Percentiles rank a stretch among this genome's conserved stretches.
Evolutionary conservation across 768 basidiomycete genomes (phyloP).

Genomic region (Boletus patriciae): DNA sequence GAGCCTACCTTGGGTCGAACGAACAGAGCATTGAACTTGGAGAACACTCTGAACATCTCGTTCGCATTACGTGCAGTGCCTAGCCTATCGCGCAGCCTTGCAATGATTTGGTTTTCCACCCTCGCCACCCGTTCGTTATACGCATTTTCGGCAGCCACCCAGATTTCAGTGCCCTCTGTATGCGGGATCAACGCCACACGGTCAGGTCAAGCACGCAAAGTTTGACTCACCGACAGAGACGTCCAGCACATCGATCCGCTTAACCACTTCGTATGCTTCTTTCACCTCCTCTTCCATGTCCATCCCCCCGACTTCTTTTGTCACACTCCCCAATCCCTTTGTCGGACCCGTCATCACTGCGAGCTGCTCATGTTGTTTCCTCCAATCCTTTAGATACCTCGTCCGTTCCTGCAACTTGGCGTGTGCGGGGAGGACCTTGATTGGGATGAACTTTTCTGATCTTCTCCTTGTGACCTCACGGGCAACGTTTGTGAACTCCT

Average conservation of each 20-base stretch:
- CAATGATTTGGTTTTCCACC: slow-evolving; percentile 98
- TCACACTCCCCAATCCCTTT: slow-evolving; percentile 72
- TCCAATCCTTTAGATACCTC: slow-evolving; percentile 85
- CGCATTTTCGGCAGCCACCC: slow-evolving; percentile 95
- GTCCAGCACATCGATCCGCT: slow-evolving; percentile 94
- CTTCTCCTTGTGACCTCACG: slow-evolving; percentile 91
- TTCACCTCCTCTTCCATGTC: slow-evolving; percentile 99
- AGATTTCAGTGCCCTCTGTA: slow-evolving; percentile 93
- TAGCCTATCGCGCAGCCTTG: slow-evolving; percentile 83
- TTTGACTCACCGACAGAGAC: slow-evolving; percentile 77
- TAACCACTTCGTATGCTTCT: slow-evolving; percentile 95
- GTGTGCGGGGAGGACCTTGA: slow-evolving; percentile 91
- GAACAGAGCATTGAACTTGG: slow-evolving; percentile 96
- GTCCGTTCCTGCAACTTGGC: slow-evolving; percentile 87
- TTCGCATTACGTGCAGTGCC: slow-evolving; percentile 97
- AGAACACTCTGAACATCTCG: slow-evolving; percentile 99
- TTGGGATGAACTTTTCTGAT: slow-evolving; percentile 91
- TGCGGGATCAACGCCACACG: slow-evolving; percentile 1
- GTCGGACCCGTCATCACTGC: slow-evolving; percentile 97
- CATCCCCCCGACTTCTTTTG: slow-evolving; percentile 82
- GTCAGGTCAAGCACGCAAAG: background rate
- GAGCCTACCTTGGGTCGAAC: slow-evolving; percentile 84
- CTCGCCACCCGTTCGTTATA: slow-evolving; percentile 97
- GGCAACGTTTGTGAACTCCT: slow-evolving; percentile 90
- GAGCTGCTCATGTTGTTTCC: slow-evolving; percentile 96